Evolutionary conservation across 495 filamentous ascomycete species (phyloP).

Genomic region (Hyaloscypha finlandica): DNA sequence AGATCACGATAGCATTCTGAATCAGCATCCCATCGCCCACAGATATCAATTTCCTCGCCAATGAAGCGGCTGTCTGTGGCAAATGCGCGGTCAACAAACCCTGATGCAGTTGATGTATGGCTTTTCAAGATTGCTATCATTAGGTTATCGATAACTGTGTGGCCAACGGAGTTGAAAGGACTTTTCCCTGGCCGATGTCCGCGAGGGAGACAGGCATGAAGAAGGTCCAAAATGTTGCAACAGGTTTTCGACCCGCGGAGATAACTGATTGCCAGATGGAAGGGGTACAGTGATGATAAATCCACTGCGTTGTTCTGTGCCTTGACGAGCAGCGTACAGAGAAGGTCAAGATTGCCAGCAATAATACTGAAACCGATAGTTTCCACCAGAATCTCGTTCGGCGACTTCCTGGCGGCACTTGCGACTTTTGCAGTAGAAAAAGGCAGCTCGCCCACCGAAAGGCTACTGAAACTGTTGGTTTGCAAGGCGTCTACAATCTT

Average conservation of each 20-base stretch:
- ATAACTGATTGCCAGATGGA: conserved; percentile 43
- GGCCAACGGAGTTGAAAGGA: conserved; percentile 38
- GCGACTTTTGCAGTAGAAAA: conserved; percentile 33
- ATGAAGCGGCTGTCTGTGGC: conserved; percentile 42
- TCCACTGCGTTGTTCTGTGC: not conserved
- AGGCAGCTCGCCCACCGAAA: conserved; percentile 29
- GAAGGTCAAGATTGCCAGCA: conserved; percentile 34
- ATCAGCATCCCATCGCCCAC: conserved; percentile 45
- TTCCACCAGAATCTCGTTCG: conserved; percentile 36
- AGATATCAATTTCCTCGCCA: conserved; percentile 43
- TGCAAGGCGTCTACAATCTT: conserved; percentile 34
- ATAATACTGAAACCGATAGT: conserved; percentile 45
- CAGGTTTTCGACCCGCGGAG: conserved; percentile 42
- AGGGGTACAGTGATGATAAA: conserved; percentile 36
- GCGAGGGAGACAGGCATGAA: conserved; percentile 2
- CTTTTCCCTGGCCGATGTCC: conserved; percentile 27
- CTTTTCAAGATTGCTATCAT: conserved; percentile 43
- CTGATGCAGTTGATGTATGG: conserved; percentile 38
- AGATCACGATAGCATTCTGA: conserved; percentile 37
- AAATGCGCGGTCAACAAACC: conserved; percentile 48
- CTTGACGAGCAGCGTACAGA: conserved; percentile 19
- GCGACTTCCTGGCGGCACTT: conserved; percentile 31
- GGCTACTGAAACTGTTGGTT: conserved; percentile 38
- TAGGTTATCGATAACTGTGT: conserved; percentile 45
- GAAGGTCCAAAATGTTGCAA: conserved; percentile 35